Evolutionary conservation across 352 stramenopile species (phyloP).

Genomic region (Globisporangium canariense): DNA sequence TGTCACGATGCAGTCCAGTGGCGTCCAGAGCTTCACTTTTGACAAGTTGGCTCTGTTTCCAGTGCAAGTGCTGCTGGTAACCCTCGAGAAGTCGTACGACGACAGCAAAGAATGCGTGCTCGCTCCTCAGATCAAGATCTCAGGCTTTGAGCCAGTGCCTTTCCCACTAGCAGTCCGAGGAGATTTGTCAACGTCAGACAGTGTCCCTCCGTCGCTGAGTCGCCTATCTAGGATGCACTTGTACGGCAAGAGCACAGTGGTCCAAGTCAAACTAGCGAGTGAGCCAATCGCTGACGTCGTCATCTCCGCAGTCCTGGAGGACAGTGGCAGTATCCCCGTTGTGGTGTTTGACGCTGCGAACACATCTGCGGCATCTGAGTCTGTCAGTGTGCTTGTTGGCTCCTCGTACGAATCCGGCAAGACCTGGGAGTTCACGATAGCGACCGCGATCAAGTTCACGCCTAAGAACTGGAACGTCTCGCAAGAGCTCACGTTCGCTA

Average conservation of each 20-base stretch:
- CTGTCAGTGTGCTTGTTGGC: slow-evolving; percentile 23
- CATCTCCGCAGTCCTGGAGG: slow-evolving; percentile 32
- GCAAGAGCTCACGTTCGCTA: slow-evolving; percentile 51
- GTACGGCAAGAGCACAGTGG: slow-evolving; percentile 23
- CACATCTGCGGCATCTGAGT: slow-evolving; percentile 14
- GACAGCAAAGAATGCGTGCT: slow-evolving; percentile 33
- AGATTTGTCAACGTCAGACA: slow-evolving; percentile 31
- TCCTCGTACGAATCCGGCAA: slow-evolving; percentile 43
- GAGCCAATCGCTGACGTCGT: slow-evolving; percentile 50
- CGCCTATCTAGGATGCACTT: slow-evolving; percentile 59
- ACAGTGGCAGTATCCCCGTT: slow-evolving; percentile 24
- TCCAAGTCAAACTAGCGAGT: slow-evolving; percentile 48
- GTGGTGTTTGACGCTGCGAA: slow-evolving; percentile 43
- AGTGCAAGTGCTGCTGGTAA: slow-evolving; percentile 28
- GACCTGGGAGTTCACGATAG: slow-evolving; percentile 27
- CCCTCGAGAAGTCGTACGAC: slow-evolving; percentile 64
- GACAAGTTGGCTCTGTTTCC: slow-evolving; percentile 24
- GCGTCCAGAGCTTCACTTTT: slow-evolving; percentile 29
- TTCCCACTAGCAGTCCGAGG: slow-evolving; percentile 50
- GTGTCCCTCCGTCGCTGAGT: slow-evolving; percentile 30
- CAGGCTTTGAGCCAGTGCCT: slow-evolving; percentile 31
- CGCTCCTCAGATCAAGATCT: slow-evolving; percentile 31
- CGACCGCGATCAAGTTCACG: slow-evolving; percentile 50
- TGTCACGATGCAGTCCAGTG: slow-evolving; percentile 47
- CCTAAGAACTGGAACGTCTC: slow-evolving; percentile 48